Base-by-base conservation (phyloP, 208 protist genomes). In the Leishmania mexicana region DNA sequence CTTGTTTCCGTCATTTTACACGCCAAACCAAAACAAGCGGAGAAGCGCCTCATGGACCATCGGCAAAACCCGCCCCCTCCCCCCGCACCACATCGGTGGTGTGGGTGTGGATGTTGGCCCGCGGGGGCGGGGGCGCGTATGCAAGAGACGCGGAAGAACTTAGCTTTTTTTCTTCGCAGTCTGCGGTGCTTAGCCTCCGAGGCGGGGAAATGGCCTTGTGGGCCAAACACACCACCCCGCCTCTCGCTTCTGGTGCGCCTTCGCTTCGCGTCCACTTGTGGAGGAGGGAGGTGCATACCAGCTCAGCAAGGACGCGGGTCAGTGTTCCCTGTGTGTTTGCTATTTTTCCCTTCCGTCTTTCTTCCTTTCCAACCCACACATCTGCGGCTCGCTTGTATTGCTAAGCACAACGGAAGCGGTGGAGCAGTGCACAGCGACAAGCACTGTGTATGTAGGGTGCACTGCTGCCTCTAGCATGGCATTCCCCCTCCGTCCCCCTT, bases 21-120 rank as follows among this genome's bases (percentile, higher is more conserved):
- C 15, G 8, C 24, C 21, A 85, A 85, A 84, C 72, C 75, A 81
- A 80, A 78, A 80, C 75, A 11, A 76, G 72, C 31, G 31, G 31
- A 73, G 1, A 71, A 35, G 10, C 51, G 21, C 51, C 51, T 54
- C 51, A 54, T 4, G 15, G 0, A 4, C 17, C 51, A 54, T 54
- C 51, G 21, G 5, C 51, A 54, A 54, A 21, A 54, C 51, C 15
- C 8, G 6, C 47, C 47, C 47, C 47, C 47, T 13, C 6, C 51
- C 4, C 51, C 51, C 17, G 21, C 51, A 3, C 51, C 51, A 15
- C 51, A 54, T 15, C 51, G 10, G 51, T 54, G 17, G 51, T 54
- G 51, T 54, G 15, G 15, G 51, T 54, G 15, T 21, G 51, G 10
- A 70, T 49, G 2, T 24, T n/a, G 45, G 53, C 1, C 42, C 31